A percentile compares a stretch with the other conserved stretches of the same genome.
These are phyloP conservation scores for Gomphus bonarii DNA, from an alignment of 1,284 basidiomycete genomes.

Conservation along the genomic window DNA sequence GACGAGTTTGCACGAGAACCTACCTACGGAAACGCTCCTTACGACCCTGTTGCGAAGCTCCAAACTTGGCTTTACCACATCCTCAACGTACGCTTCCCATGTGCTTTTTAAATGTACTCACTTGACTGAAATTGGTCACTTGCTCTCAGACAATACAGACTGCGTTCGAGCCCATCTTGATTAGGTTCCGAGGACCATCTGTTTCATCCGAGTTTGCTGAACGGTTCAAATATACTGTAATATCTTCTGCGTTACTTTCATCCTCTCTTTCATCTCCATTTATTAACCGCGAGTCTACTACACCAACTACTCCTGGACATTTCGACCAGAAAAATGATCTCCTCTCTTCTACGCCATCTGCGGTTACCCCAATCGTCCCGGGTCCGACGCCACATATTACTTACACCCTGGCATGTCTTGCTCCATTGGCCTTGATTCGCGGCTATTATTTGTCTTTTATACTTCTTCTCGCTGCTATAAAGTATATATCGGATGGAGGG, in stretches of 20 bases:
- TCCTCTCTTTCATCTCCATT: slow-evolving; percentile 18
- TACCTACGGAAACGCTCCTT: neutral
- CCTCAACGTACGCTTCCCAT: neutral
- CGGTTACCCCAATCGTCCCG: slow-evolving; percentile 27
- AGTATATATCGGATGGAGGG: neutral
- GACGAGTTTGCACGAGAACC: slow-evolving; percentile 25
- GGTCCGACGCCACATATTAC: slow-evolving; percentile 15
- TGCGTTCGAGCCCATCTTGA: slow-evolving; percentile 16
- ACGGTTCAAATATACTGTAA: slow-evolving; percentile 77
- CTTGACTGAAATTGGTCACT: neutral
- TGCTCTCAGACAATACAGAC: slow-evolving; percentile 2
- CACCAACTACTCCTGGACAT: slow-evolving; percentile 8
- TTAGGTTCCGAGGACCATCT: slow-evolving; percentile 14
- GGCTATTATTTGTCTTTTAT: slow-evolving; percentile 4
- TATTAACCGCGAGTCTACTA: neutral
- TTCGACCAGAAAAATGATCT: neutral
- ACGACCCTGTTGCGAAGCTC: neutral
- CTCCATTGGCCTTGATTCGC: neutral
- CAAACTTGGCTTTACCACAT: neutral
- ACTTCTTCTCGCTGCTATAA: neutral
- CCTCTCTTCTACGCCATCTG: slow-evolving; percentile 18
- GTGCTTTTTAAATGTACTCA: neutral
- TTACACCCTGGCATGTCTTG: neutral
- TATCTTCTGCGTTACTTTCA: slow-evolving; percentile 67
- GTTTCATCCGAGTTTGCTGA: slow-evolving; percentile 45